phyloP scores from a whole-genome alignment of 345 rosid genomes.

The Sapria himalayana region DNA sequence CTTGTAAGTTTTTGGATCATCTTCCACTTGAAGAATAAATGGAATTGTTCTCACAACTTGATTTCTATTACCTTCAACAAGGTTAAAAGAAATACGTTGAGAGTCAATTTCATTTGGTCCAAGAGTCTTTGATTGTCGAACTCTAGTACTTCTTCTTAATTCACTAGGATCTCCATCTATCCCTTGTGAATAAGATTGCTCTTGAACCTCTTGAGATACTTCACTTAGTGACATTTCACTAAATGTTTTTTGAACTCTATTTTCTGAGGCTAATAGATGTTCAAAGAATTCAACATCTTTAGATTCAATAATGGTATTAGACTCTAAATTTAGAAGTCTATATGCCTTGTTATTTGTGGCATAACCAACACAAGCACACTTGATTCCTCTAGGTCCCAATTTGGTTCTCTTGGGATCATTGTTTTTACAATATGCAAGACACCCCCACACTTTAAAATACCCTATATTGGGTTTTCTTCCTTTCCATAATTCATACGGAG shows the following conservation, averaged over 20 bases:
- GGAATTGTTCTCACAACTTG: no score
- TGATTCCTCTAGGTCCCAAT: not conserved
- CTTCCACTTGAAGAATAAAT: not conserved
- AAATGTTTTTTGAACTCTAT: not conserved
- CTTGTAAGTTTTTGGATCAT: not conserved
- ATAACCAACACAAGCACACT: conserved; percentile 3
- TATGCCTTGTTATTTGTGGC: not conserved
- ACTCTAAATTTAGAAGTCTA: conserved; percentile 1
- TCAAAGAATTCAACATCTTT: conserved; percentile 7
- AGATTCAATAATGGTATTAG: conserved; percentile 5
- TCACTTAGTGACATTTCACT: not conserved
- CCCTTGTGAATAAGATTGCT: not conserved
- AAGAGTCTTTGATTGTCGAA: not conserved
- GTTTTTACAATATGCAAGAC: not conserved
- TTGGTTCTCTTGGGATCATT: not conserved
- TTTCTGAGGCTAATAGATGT: not conserved
- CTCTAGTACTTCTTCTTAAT: not conserved
- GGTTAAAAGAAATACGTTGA: conserved; percentile 2
- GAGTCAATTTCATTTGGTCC: not conserved
- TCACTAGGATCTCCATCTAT: no score
- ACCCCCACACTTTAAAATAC: conserved; percentile 8
- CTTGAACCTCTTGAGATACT: not conserved
- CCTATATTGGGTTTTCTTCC: not conserved
- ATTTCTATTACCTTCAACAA: not conserved
- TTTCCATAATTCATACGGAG: conserved; percentile 8